Conservation (phyloP, 768 basidiomycete genomes). For the Kwoniella europaea region DNA sequence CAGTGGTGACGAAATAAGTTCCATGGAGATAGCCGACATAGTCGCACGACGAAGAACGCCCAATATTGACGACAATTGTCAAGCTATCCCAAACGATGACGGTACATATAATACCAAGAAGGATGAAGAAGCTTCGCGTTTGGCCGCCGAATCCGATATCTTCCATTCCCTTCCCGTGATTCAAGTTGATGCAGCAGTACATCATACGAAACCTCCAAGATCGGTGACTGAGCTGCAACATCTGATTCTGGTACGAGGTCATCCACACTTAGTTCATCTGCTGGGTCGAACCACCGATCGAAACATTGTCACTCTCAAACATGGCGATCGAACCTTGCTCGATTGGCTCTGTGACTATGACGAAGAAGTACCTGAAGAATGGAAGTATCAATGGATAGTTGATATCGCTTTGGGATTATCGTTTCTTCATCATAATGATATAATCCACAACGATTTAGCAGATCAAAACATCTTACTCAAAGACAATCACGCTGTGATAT, state of each 20-base stretch:
- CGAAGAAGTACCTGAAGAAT: background rate
- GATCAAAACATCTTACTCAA: background rate
- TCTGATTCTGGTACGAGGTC: background rate
- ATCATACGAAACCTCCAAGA: background rate
- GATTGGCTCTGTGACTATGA: no score
- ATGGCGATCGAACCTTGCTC: background rate
- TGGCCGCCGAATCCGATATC: background rate
- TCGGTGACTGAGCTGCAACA: background rate
- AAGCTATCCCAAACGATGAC: background rate
- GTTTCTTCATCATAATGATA: background rate
- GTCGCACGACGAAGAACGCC: no score
- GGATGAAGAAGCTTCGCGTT: background rate
- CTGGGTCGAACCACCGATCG: background rate
- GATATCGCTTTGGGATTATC: background rate
- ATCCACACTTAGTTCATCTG: background rate
- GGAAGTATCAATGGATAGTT: constrained; percentile 4
- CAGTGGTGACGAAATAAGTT: no score
- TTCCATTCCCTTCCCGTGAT: background rate
- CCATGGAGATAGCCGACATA: no score
- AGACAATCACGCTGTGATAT: background rate
- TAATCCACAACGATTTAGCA: background rate
- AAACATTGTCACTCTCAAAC: background rate
- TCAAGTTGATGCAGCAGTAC: background rate
- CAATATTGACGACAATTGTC: no score
- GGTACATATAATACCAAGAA: background rate